These are phyloP conservation scores for Penicillium goetzii DNA, from an alignment of 495 filamentous ascomycete genomes.

Conservation along the genomic window DNA sequence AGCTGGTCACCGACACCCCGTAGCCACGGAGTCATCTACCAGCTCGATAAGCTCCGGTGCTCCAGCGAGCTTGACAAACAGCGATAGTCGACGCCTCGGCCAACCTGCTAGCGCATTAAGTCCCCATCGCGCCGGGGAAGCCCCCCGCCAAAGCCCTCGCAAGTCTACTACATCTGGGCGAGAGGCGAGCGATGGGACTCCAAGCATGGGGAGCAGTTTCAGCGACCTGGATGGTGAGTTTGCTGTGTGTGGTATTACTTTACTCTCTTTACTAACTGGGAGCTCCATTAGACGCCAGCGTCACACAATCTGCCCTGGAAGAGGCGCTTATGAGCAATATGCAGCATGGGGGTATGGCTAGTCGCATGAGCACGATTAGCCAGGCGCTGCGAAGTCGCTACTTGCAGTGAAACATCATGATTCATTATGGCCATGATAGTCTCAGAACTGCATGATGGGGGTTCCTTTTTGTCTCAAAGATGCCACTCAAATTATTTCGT, in stretches of 20 bases:
- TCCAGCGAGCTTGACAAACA: conserved; percentile 27
- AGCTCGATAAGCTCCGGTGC: conserved; percentile 59
- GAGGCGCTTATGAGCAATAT: conserved; percentile 93
- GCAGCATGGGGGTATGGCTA: conserved; percentile 81
- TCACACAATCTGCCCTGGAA: conserved; percentile 92
- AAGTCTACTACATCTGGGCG: conserved; percentile 55
- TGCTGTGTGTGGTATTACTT: not conserved
- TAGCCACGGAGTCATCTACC: conserved; percentile 62
- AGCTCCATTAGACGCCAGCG: conserved; percentile 71
- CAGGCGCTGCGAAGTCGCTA: conserved; percentile 62
- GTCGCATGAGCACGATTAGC: conserved; percentile 84
- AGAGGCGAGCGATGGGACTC: conserved; percentile 82
- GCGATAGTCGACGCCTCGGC: conserved; percentile 25
- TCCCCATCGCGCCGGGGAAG: conserved; percentile 60
- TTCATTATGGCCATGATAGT: not conserved
- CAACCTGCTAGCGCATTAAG: conserved; percentile 40
- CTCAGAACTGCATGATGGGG: not conserved
- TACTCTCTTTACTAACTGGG: not conserved
- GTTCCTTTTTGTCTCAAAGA: not conserved
- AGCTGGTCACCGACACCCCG: conserved; percentile 38
- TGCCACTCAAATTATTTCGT: not conserved
- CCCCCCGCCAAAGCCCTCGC: conserved; percentile 60
- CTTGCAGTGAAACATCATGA: conserved; percentile 28
- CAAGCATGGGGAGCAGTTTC: conserved; percentile 97
- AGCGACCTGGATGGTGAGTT: conserved; percentile 89